Conservation (phyloP, 306 rosid genomes). For the apple (Malus domestica) region ASM211411v1 NC_041802.1:17374501-17375000, state of each 20-base stretch:
- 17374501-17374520: slow-evolving; percentile 35
- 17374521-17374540: slow-evolving; percentile 54
- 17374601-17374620: background rate
- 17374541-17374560: slow-evolving; percentile 57
- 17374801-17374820: slow-evolving; percentile 67
- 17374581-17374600: slow-evolving; percentile 20
- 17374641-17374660: slow-evolving; percentile 65
- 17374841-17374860: slow-evolving; percentile 53
- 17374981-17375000: slow-evolving; percentile 8
- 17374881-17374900: background rate
- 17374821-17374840: slow-evolving; percentile 82
- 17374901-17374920: background rate
- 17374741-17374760: slow-evolving; percentile 67
- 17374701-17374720: slow-evolving; percentile 44
- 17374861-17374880: background rate
- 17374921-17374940: background rate
- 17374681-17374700: slow-evolving; percentile 60
- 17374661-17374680: slow-evolving; percentile 86
- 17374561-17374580: slow-evolving; percentile 21
- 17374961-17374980: background rate
- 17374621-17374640: slow-evolving; percentile 28
- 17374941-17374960: background rate
- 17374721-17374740: slow-evolving; percentile 58
- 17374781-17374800: slow-evolving; percentile 56
- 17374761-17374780: slow-evolving; percentile 61